Evolutionary conservation across 345 rosid species (phyloP).

Genomic region (Pistacia vera): DNA sequence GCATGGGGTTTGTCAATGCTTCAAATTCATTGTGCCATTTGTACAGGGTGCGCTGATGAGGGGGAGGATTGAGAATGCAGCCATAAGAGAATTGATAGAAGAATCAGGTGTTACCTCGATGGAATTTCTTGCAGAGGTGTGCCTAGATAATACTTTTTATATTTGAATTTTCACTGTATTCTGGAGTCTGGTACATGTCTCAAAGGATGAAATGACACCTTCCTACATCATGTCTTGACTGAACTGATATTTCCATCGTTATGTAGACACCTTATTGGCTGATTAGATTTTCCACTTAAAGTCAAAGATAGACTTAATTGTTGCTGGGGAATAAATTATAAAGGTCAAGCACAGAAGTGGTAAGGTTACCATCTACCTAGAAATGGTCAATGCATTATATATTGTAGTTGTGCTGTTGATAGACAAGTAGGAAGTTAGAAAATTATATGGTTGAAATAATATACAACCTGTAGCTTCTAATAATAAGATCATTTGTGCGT

Average conservation of each 20-base stretch:
- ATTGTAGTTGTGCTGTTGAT: background rate
- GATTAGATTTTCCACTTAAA: slow-evolving; percentile 63
- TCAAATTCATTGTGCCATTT: background rate
- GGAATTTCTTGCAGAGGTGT: slow-evolving; percentile 75
- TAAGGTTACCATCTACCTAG: slow-evolving; percentile 21
- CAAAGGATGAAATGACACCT: background rate
- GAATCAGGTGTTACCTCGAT: slow-evolving; percentile 79
- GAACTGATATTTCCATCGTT: slow-evolving; percentile 17
- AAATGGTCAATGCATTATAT: background rate
- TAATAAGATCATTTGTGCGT: no score
- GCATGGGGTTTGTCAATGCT: background rate
- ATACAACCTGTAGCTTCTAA: no score
- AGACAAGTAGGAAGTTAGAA: no score
- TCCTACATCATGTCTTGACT: slow-evolving; percentile 1
- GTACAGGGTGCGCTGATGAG: slow-evolving; percentile 70
- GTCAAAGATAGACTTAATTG: slow-evolving; percentile 50
- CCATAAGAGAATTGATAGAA: slow-evolving; percentile 74
- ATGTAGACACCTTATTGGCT: slow-evolving; percentile 75
- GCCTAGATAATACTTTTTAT: slow-evolving; percentile 4
- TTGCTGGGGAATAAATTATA: slow-evolving; percentile 65
- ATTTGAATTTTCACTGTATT: background rate
- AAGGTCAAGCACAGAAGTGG: slow-evolving; percentile 91
- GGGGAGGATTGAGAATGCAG: slow-evolving; percentile 70
- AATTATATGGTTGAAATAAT: no score
- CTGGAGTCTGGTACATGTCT: background rate